Percentiles rank a stretch among this genome's conserved stretches.
Conservation (phyloP, 2,329 filamentous ascomycete species). For the Alternaria gansuensis region DNA sequence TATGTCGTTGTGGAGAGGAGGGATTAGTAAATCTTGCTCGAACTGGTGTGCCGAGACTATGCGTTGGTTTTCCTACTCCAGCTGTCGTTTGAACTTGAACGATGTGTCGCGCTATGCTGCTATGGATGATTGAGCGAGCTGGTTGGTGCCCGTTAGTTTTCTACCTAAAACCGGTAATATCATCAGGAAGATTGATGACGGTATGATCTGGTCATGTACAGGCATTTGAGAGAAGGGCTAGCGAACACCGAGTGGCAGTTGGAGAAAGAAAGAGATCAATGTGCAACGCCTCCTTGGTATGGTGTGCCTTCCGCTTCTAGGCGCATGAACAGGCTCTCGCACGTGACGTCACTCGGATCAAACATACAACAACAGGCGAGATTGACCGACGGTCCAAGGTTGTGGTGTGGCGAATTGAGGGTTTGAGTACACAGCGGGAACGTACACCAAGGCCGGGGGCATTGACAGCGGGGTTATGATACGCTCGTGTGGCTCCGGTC, state of each 20-base stretch:
- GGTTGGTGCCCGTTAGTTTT: not conserved
- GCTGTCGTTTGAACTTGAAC: no score
- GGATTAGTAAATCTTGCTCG: not conserved
- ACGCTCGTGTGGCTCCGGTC: constrained; percentile 14
- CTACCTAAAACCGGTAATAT: not conserved
- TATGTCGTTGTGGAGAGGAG: not conserved
- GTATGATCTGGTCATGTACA: not conserved
- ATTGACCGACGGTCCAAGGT: constrained; percentile 6
- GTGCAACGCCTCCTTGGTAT: not conserved
- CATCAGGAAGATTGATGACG: not conserved
- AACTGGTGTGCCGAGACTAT: no score
- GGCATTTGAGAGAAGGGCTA: not conserved
- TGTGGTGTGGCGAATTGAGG: not conserved
- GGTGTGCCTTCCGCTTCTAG: not conserved
- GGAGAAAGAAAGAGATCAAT: not conserved
- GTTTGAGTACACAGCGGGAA: constrained; percentile 6
- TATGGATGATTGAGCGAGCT: no score
- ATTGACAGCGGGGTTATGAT: constrained; percentile 6
- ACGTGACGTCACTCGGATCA: not conserved
- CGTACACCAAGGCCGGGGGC: constrained; percentile 4
- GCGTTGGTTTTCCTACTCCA: no score
- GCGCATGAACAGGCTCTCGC: not conserved
- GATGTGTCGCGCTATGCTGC: no score
- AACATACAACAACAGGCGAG: not conserved
- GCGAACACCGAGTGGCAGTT: not conserved